Evolutionary conservation across 768 basidiomycete species (phyloP), one percentile per base, ranked within the genome.

Genomic region (Trametopsis cervina): DNA sequence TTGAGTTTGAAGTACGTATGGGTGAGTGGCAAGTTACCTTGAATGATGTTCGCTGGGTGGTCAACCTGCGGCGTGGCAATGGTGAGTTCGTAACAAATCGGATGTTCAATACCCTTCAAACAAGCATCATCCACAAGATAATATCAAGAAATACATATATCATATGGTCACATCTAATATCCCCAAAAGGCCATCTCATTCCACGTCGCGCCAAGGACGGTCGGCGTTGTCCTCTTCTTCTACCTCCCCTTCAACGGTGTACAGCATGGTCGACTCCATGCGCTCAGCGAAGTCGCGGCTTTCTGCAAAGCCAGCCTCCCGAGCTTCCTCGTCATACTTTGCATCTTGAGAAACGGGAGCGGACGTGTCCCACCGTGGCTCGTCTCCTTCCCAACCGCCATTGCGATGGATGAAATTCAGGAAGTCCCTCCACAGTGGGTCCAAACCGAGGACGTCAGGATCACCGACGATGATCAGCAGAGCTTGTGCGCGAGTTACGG

Each of bases 401-500:
- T 66, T 61, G 11, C 46, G 33, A 51, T 76, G 61, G 20, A 82
- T 67, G 53, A 74, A 79, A 59, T 80, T 80, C 49, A 85, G 57
- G 69, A 85, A 82, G 0, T 59, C 57, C 7, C 77, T 66, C 83
- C 82, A 84, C 1, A 81, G 61, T 0, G 73, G 74, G 55, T 83
- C 81, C 24, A 80, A 68, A 2, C 71, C 73, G 4, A 84, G 70
- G 3, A 81, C 72, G 3, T 63, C 60, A 0, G 82, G 77, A 56
- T 85, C 76, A 3, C 82, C 83, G 40, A 85, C 62, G 41, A 84
- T 65, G 51, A 84, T 75, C 13, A 85, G 70, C 3, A 85, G 65
- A 0, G 81, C 76, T 59, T 83, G 73, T 0, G 81, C 80, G 11
- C 82, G 78, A 0, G 83, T 86, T 11, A 86, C 62, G 4, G 82